phyloP scores from a whole-genome alignment of 169 alveolate species.

The Cyclospora cayetanensis region DNA sequence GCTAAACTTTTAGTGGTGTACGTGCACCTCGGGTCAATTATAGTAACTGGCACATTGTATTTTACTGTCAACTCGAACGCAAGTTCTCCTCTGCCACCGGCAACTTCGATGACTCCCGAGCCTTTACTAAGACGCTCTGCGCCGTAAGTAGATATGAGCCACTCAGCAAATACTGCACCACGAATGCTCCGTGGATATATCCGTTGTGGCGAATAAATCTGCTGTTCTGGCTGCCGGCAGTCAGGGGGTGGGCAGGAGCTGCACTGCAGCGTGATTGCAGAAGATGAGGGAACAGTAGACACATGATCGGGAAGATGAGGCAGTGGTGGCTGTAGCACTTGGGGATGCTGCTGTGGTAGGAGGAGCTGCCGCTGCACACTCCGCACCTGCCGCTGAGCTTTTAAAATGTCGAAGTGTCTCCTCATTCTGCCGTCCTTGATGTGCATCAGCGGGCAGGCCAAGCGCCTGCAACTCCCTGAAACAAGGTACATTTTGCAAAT shows the following conservation, averaged over 20 bases:
- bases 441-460: slow-evolving; percentile 43
- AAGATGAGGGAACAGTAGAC: not conserved
- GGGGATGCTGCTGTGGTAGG: not conserved
- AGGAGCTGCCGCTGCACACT: slow-evolving; percentile 51
- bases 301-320: not conserved
- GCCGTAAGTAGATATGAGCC: slow-evolving; percentile 28
- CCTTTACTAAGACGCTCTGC: slow-evolving; percentile 18
- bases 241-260: not conserved
- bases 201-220: slow-evolving; percentile 33
- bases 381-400: slow-evolving; percentile 49
- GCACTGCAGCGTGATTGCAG: slow-evolving; percentile 39
- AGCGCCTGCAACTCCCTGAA: slow-evolving; percentile 37
- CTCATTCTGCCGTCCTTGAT: slow-evolving; percentile 25
- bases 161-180: slow-evolving; percentile 21
- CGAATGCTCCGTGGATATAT: slow-evolving; percentile 41
- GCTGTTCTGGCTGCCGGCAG: slow-evolving; percentile 14
- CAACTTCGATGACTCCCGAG: slow-evolving; percentile 39
- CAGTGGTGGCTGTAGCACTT: not conserved
- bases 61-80: slow-evolving; percentile 42
- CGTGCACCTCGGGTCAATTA: slow-evolving; percentile 52
- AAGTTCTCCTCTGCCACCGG: slow-evolving; percentile 48
- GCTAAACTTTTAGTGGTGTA: slow-evolving; percentile 34
- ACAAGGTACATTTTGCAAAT: slow-evolving; percentile 28
- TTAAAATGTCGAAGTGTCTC: slow-evolving; percentile 46
- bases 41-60: slow-evolving; percentile 1